A percentile compares a stretch with the other conserved stretches of the same genome.
phyloP scores from a whole-genome alignment of 2,329 filamentous ascomycete genomes.

The Furcasterigmium furcatum region DNA sequence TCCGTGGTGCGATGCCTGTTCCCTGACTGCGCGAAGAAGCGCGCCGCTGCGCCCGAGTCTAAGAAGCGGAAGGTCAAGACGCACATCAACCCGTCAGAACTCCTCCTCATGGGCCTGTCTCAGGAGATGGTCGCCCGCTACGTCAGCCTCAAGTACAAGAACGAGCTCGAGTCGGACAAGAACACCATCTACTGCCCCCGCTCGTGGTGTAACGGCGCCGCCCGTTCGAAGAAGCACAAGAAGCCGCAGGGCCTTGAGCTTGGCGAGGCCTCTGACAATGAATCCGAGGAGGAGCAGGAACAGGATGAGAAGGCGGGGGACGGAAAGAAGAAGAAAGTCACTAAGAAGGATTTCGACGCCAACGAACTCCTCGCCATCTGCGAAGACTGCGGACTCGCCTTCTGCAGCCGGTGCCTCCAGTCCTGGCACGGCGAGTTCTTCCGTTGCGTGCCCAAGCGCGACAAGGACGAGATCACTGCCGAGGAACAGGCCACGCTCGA shows the following conservation, averaged over 20 bases:
- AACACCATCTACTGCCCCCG: slow-evolving; percentile 90
- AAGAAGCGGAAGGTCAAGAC: slow-evolving; percentile 59
- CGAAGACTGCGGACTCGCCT: slow-evolving; percentile 85
- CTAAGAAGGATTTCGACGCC: slow-evolving; percentile 28
- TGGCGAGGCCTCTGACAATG: slow-evolving; percentile 51
- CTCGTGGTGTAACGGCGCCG: slow-evolving; percentile 87
- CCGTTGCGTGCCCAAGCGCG: slow-evolving; percentile 64
- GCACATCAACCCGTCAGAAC: slow-evolving; percentile 76
- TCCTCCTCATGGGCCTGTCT: slow-evolving; percentile 71
- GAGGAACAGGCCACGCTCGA: slow-evolving; percentile 86
- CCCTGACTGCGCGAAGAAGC: slow-evolving; percentile 71
- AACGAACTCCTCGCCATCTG: slow-evolving; percentile 77
- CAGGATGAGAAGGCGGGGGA: slow-evolving; percentile 19
- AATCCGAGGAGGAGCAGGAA: slow-evolving; percentile 42
- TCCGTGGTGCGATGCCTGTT: slow-evolving; percentile 75
- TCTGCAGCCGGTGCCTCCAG: slow-evolving; percentile 67
- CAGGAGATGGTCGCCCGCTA: slow-evolving; percentile 79
- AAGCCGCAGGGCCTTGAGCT: slow-evolving; percentile 67
- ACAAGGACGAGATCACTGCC: slow-evolving; percentile 68
- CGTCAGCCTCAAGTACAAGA: slow-evolving; percentile 87
- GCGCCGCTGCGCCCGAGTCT: slow-evolving; percentile 24
- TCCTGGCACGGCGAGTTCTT: slow-evolving; percentile 92
- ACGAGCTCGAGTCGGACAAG: slow-evolving; percentile 86
- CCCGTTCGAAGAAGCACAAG: slow-evolving; percentile 69
- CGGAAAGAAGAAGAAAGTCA: slow-evolving; percentile 14